Evolutionary conservation across 1,284 basidiomycete species (phyloP), one percentile per base, ranked within the genome.

Genomic region (Irpex sp.): DNA sequence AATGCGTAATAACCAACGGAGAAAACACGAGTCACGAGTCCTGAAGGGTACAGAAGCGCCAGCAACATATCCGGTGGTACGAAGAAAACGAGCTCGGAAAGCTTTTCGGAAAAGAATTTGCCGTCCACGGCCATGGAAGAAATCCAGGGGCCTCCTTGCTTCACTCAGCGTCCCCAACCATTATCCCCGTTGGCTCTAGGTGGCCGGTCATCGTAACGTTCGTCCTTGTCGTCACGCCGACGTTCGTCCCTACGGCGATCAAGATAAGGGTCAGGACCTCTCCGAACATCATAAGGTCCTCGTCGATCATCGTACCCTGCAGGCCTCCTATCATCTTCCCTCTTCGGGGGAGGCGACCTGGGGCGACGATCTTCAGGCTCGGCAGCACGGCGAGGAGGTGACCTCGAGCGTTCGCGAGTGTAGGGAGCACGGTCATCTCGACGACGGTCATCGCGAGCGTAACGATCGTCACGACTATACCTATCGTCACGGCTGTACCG

Each of bases 301-400:
- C 88, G 85, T 76, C 89, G 85, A 82, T 89, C 86, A 85, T 91
- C 89, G 85, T 89, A 91, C 87, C 89, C 89, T 88, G 87, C 85
- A 86, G 88, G 84, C 82, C 87, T 88, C 83, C 81, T 86, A 76
- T 92, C 90, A 80, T 91, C 88, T 71, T 91, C 88, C 82, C 86
- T 87, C 81, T 80, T 82, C 61, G 85, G 82, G 74, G 89, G 88
- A 71, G 89, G 87, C 80, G 90, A 92, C 83, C 89, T 88, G 80
- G 87, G 88, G 82, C 88, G 86, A 77, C 88, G 87, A 70, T 91
- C 89, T 66, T 82, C 75, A 64, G 84, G 81, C 64, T 83, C 80
- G 64, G 84, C 26, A 26, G 26, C 69, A 61, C 78, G 85, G 68
- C 86, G 84, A 73, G 83, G 84, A 66, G 85, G 86, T 54, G 92